A percentile compares a stretch with the other conserved stretches of the same genome.
Evolutionary conservation across 768 basidiomycete species (phyloP).

Genomic region (Xerocomus brunneocitrinus): DNA sequence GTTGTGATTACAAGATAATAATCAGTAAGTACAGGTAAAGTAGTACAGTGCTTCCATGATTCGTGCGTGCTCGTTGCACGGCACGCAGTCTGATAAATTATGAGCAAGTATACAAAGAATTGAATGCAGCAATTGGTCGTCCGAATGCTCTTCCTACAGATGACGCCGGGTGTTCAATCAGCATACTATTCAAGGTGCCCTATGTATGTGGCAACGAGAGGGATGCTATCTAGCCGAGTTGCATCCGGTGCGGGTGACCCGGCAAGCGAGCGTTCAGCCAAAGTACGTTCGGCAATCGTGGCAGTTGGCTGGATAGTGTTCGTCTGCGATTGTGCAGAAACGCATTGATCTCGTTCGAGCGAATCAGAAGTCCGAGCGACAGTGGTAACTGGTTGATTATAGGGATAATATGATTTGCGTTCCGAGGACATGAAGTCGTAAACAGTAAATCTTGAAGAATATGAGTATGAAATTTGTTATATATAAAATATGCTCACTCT

Average conservation of each 20-base stretch:
- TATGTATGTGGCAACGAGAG: constrained; percentile 24
- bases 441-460: constrained; percentile 67
- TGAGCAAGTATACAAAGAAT: constrained; percentile 8
- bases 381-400: constrained; percentile 58
- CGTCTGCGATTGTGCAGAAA: constrained; percentile 33
- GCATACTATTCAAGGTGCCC: constrained; percentile 8
- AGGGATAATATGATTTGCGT: constrained; percentile 84
- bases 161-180: neutral
- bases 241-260: constrained; percentile 35
- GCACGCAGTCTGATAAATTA: neutral
- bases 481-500: constrained; percentile 49
- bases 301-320: constrained; percentile 41
- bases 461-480: constrained; percentile 5
- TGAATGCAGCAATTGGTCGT: constrained; percentile 1
- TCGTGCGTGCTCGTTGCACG: neutral
- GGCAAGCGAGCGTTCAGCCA: constrained; percentile 39
- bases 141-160: neutral
- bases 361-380: constrained; percentile 28
- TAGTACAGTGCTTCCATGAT: constrained; percentile 5
- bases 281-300: constrained; percentile 38
- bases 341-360: constrained; percentile 24
- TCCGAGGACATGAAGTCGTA: constrained; percentile 77
- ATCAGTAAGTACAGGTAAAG: constrained; percentile 12
- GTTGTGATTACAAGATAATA: neutral
- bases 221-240: constrained; percentile 42